These are phyloP conservation scores for Flaveria sonorensis DNA, from an alignment of 129 eudicot genomes.

Conservation along the genomic window DNA sequence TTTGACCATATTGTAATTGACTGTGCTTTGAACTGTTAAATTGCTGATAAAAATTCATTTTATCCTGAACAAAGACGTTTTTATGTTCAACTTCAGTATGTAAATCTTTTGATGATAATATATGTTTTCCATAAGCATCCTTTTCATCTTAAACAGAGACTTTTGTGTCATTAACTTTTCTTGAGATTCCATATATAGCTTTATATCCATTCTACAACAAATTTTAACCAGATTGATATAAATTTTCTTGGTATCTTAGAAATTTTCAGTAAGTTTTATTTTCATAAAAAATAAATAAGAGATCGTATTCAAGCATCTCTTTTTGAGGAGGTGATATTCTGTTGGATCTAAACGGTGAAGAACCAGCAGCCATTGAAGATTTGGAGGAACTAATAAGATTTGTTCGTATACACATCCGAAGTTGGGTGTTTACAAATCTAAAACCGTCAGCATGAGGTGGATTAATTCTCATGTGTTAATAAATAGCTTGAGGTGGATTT, in stretches of 20 bases:
- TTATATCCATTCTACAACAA: conserved; percentile 50
- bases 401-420: no score
- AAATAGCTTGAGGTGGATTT: no score
- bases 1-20: no score
- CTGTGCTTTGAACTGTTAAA: no score
- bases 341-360: conserved; percentile 42
- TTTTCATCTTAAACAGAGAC: conserved; percentile 25
- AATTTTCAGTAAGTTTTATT: neutral
- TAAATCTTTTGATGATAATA: conserved; percentile 52
- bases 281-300: neutral
- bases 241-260: neutral
- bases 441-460: no score
- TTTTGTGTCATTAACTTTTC: conserved; percentile 25
- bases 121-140: no score
- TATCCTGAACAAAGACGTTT: no score
- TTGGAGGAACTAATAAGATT: conserved; percentile 43
- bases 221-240: conserved; percentile 24
- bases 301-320: conserved; percentile 26
- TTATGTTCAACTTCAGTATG: no score
- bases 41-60: no score
- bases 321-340: conserved; percentile 45
- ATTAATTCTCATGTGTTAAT: no score
- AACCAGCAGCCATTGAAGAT: conserved; percentile 54
- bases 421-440: no score
- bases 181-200: conserved; percentile 36